A percentile compares a stretch with the other conserved stretches of the same genome.
Conservation (phyloP, 129 eudicot genomes). For the Solidago caesia region DNA sequence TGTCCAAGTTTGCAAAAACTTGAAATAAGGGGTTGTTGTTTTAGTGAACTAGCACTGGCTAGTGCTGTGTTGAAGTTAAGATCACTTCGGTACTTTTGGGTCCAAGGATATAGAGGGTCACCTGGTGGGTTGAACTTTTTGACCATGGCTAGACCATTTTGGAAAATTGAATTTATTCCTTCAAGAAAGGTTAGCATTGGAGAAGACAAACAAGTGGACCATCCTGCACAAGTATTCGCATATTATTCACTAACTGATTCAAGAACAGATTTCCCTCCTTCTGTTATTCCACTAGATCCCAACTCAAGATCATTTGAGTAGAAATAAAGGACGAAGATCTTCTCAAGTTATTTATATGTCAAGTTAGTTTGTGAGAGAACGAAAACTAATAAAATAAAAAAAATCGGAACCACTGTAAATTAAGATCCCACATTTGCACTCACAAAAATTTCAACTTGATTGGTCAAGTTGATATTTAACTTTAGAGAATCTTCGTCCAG, state of each 20-base stretch:
- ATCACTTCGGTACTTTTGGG: conserved; percentile 85
- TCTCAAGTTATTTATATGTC: no score
- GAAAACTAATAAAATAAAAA: no score
- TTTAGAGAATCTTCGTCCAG: no score
- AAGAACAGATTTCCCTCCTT: conserved; percentile 76
- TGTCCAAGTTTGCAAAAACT: conserved; percentile 75
- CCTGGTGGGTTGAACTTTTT: conserved; percentile 46
- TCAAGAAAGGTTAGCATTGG: conserved; percentile 52
- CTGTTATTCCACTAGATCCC: conserved; percentile 49
- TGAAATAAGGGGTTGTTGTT: conserved; percentile 73
- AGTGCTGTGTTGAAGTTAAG: conserved; percentile 53
- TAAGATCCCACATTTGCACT: no score
- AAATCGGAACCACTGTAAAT: no score
- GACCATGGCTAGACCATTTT: conserved; percentile 77
- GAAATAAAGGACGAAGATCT: background rate
- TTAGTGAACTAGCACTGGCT: conserved; percentile 79
- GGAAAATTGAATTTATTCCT: conserved; percentile 92
- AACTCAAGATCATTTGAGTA: conserved; percentile 6
- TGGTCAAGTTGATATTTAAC: no score
- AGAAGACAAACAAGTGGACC: conserved; percentile 43
- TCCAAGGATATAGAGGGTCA: conserved; percentile 75
- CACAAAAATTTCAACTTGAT: no score
- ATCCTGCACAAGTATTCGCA: conserved; percentile 86
- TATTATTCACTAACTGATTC: conserved; percentile 84
- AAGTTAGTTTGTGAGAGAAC: no score